phyloP scores from a whole-genome alignment of 345 rosid genomes.

The Camelina sativa region DNA sequence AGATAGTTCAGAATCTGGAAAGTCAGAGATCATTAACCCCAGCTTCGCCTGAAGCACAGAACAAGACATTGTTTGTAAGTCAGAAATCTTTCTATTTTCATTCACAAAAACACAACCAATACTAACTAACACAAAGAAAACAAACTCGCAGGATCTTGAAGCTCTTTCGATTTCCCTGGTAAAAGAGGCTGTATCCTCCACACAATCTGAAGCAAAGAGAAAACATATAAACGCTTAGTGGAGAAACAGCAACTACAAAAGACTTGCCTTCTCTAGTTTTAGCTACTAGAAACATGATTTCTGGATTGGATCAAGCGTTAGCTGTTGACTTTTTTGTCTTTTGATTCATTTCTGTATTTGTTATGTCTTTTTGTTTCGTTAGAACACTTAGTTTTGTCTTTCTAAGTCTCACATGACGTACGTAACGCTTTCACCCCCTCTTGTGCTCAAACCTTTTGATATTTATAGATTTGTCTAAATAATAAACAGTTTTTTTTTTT shows the following conservation, averaged over 20 bases:
- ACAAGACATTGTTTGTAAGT: slow-evolving; percentile 36
- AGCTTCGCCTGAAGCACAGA: slow-evolving; percentile 48
- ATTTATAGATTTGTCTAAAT: slow-evolving; percentile 22
- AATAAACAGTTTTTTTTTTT: neutral
- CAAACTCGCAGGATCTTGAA: slow-evolving; percentile 40
- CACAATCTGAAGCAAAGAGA: slow-evolving; percentile 28
- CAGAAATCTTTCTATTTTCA: slow-evolving; percentile 3
- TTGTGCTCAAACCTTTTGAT: slow-evolving; percentile 9
- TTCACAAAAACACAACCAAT: slow-evolving; percentile 20
- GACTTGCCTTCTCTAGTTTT: slow-evolving; percentile 32
- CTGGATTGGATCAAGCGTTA: slow-evolving; percentile 34
- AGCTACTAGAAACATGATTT: slow-evolving; percentile 37
- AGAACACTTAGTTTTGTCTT: slow-evolving; percentile 30
- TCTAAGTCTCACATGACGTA: slow-evolving; percentile 12
- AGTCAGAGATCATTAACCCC: slow-evolving; percentile 53
- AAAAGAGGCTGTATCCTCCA: slow-evolving; percentile 15
- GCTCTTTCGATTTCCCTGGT: slow-evolving; percentile 18
- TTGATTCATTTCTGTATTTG: slow-evolving; percentile 42
- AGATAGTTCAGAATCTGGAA: slow-evolving; percentile 37
- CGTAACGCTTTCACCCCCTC: slow-evolving; percentile 16
- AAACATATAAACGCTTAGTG: neutral
- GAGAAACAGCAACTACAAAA: slow-evolving; percentile 21
- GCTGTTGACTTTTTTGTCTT: slow-evolving; percentile 24
- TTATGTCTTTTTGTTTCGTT: slow-evolving; percentile 30
- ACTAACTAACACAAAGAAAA: slow-evolving; percentile 27